Conservation (phyloP, 2,329 filamentous ascomycete species). For the Erysiphe pulchra region DNA sequence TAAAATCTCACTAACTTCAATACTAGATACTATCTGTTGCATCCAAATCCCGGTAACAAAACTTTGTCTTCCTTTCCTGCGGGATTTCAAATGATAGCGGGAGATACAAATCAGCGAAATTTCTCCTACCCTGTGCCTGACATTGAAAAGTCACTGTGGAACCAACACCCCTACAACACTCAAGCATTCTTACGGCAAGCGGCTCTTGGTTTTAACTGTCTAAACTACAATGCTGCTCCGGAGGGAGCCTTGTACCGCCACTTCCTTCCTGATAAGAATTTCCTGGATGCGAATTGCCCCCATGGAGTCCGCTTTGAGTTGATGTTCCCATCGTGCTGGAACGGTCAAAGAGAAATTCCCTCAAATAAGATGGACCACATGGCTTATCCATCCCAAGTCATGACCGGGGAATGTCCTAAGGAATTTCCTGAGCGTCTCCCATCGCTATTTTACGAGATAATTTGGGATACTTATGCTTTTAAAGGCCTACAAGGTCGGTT, state of each 20-base stretch:
- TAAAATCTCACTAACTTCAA: not conserved
- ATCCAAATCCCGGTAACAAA: conserved; percentile 27
- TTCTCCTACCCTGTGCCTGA: conserved; percentile 44
- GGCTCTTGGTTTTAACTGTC: conserved; percentile 80
- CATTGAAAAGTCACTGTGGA: conserved; percentile 45
- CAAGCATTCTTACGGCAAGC: conserved; percentile 52
- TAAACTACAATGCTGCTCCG: conserved; percentile 40
- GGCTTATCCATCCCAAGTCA: conserved; percentile 53
- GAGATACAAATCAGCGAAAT: conserved; percentile 38
- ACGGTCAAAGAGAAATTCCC: conserved; percentile 35
- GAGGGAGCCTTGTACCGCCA: conserved; percentile 51
- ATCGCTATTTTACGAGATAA: conserved; percentile 64
- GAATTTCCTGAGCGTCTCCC: conserved; percentile 42
- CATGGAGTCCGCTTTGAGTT: conserved; percentile 63
- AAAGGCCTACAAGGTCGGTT: conserved; percentile 38
- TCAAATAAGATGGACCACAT: conserved; percentile 36
- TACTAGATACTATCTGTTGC: conserved; percentile 59
- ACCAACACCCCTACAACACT: conserved; percentile 21
- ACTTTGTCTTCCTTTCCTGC: conserved; percentile 46
- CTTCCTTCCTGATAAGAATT: conserved; percentile 53
- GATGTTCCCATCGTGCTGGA: conserved; percentile 80
- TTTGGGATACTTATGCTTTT: conserved; percentile 50
- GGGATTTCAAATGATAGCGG: conserved; percentile 62
- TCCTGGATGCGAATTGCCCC: conserved; percentile 56
- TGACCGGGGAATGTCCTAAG: conserved; percentile 48